Percentiles rank a stretch among this genome's conserved stretches.
Evolutionary conservation across 2,329 filamentous ascomycete species (phyloP).

Genomic region (Hypoxylon sp.): DNA sequence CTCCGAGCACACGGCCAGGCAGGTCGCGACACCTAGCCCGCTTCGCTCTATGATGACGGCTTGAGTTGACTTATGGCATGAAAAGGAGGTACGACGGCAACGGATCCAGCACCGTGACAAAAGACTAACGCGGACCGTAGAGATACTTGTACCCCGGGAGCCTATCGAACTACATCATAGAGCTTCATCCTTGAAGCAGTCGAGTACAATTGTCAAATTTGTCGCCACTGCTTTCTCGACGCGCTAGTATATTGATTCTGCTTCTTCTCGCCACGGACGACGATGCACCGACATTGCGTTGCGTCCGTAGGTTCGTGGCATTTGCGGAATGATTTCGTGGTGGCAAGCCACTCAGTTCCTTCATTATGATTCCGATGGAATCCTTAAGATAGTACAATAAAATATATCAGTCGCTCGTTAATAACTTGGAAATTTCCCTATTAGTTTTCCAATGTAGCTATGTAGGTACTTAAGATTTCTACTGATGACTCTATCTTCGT

Average conservation of each 20-base stretch:
- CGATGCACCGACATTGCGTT: conserved; percentile 21
- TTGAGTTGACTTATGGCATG: conserved; percentile 55
- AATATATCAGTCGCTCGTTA: conserved; percentile 43
- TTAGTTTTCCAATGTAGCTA: conserved; percentile 1
- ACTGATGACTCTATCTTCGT: not conserved
- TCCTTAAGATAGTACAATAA: conserved; percentile 41
- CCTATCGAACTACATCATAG: conserved; percentile 42
- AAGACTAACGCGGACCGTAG: conserved; percentile 24
- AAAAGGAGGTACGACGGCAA: conserved; percentile 47
- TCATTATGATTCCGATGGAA: conserved; percentile 39
- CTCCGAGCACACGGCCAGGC: conserved; percentile 59
- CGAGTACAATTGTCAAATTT: conserved; percentile 19
- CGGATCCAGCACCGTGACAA: conserved; percentile 1
- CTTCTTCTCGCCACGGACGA: conserved; percentile 38
- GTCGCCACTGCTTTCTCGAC: conserved; percentile 30
- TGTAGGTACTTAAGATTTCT: not conserved
- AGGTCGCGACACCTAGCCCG: conserved; percentile 73
- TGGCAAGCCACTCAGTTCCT: conserved; percentile 33
- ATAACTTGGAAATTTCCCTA: not conserved
- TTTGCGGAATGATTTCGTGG: conserved; percentile 31
- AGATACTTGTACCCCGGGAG: conserved; percentile 41
- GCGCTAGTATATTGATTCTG: conserved; percentile 38
- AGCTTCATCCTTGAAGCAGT: conserved; percentile 39
- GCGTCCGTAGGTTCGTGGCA: conserved; percentile 22
- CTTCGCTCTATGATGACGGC: conserved; percentile 76